Evolutionary conservation across 139 green algal species (phyloP).

Genomic region (Yamagishiella unicocca): DNA sequence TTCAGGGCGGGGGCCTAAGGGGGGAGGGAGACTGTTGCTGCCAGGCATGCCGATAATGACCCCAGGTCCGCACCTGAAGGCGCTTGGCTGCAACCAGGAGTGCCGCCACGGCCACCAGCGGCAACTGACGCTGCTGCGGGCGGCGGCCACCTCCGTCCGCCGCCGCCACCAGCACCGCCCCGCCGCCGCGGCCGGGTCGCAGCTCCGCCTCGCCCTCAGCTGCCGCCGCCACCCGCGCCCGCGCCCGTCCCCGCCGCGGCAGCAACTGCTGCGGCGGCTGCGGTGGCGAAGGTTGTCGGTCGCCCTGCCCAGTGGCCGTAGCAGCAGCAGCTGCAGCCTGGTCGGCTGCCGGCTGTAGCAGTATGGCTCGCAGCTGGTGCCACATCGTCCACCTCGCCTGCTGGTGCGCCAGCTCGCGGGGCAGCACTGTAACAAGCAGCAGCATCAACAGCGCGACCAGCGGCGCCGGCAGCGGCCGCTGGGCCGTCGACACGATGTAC

Average conservation of each 20-base stretch:
- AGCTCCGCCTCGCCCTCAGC: no score
- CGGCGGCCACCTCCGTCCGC: neutral
- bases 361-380: neutral
- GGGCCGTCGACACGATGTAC: no score
- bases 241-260: neutral
- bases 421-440: slow-evolving; percentile 10
- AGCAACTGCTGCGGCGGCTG: neutral
- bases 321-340: no score
- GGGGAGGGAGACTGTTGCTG: no score
- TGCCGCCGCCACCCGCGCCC: no score
- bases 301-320: no score
- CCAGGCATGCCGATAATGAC: no score
- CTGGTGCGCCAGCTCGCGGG: neutral
- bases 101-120: slow-evolving; percentile 19
- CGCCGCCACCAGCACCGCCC: neutral
- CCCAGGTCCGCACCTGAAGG: neutral
- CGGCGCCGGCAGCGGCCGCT: slow-evolving; percentile 7
- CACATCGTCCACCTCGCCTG: slow-evolving; percentile 5
- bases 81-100: neutral
- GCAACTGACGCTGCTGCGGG: neutral
- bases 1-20: no score
- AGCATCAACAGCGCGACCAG: slow-evolving; percentile 32
- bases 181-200: no score
- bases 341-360: no score
- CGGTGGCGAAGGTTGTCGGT: no score